Evolutionary conservation across 139 green algal species (phyloP).

Genomic region (Edaphochlamys debaryana): DNA sequence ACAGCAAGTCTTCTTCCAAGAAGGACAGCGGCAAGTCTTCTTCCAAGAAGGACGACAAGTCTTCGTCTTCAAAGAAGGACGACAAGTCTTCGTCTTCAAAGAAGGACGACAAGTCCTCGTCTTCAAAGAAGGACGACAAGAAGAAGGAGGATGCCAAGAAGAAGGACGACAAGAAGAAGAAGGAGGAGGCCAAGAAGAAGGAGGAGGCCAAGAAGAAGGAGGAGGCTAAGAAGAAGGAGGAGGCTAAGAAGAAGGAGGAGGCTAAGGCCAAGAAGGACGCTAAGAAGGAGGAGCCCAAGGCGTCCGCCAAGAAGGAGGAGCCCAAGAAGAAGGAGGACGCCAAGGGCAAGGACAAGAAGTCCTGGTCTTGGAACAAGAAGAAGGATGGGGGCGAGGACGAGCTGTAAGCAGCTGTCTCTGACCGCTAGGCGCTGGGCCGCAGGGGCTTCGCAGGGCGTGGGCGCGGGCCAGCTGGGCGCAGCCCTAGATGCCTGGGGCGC

Average conservation of each 20-base stretch:
- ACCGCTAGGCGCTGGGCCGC: neutral
- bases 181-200: slow-evolving; percentile 1
- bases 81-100: neutral
- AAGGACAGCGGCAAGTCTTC: neutral
- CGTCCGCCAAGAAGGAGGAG: neutral
- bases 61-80: neutral
- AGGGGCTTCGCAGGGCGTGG: too few relatives aligned
- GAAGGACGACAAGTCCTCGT: neutral
- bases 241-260: too few relatives aligned
- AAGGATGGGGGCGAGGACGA: neutral
- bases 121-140: neutral
- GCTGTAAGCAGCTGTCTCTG: neutral
- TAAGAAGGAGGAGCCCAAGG: neutral
- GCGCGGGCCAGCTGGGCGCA: too few relatives aligned
- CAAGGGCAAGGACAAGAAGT: slow-evolving; percentile 21
- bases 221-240: too few relatives aligned
- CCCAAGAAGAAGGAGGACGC: neutral
- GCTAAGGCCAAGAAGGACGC: neutral
- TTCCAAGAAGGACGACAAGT: neutral
- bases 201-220: slow-evolving; percentile 15
- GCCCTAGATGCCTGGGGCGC: too few relatives aligned
- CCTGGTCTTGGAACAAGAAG: slow-evolving; percentile 14
- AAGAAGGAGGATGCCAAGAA: neutral
- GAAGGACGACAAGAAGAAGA: neutral
- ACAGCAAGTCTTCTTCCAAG: neutral